Evolutionary conservation across 495 filamentous ascomycete species (phyloP).

Genomic region (Neurospora africana): DNA sequence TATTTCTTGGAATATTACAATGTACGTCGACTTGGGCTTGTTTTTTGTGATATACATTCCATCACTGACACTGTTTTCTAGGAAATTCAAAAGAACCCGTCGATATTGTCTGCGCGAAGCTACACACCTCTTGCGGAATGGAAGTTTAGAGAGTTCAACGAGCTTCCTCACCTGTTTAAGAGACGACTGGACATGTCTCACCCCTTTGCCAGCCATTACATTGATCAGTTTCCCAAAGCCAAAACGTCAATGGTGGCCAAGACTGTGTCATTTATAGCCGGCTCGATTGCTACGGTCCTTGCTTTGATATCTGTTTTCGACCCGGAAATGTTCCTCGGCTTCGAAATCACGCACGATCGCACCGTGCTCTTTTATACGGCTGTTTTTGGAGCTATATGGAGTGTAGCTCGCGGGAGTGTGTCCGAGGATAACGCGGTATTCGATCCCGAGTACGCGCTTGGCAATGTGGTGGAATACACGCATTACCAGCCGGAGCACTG

Average conservation of each 20-base stretch:
- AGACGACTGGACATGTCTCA: constrained; percentile 88
- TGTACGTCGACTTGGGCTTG: constrained; percentile 30
- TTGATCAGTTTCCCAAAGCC: constrained; percentile 93
- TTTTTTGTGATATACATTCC: neutral
- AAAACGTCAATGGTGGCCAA: constrained; percentile 74
- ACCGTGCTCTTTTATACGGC: constrained; percentile 75
- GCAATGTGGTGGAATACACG: constrained; percentile 80
- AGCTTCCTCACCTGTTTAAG: constrained; percentile 83
- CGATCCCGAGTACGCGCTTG: constrained; percentile 81
- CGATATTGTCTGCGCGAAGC: constrained; percentile 62
- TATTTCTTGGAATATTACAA: constrained; percentile 92
- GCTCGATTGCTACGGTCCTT: constrained; percentile 75
- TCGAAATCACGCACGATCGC: constrained; percentile 78
- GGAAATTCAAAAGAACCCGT: constrained; percentile 90
- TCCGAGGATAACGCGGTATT: constrained; percentile 84
- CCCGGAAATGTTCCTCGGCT: constrained; percentile 79
- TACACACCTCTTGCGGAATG: constrained; percentile 92
- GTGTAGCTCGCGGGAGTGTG: constrained; percentile 63
- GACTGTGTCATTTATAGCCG: constrained; percentile 78
- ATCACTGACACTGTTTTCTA: constrained; percentile 19
- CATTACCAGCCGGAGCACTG: constrained; percentile 83
- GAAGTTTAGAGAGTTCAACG: constrained; percentile 99
- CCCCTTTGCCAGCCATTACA: constrained; percentile 81
- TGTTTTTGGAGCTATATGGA: constrained; percentile 64
- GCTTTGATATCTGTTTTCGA: constrained; percentile 72